phyloP scores from a whole-genome alignment of 306 rosid species.

The Citrullus colocynthis region DNA sequence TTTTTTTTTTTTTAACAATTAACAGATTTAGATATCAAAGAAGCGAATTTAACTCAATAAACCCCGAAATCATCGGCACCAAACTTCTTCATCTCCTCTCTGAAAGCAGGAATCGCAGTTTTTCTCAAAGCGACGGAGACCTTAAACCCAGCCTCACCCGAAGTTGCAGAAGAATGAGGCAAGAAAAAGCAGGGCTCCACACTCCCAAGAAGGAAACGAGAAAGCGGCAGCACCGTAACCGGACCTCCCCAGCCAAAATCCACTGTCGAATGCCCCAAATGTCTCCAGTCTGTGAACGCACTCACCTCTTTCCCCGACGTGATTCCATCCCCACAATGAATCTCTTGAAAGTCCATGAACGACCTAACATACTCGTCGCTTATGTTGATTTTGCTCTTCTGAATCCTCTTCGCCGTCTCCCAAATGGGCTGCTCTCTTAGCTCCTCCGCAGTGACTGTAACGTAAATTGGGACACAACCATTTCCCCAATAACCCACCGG shows the following conservation, averaged over 20 bases:
- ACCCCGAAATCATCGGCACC: constrained; percentile 8
- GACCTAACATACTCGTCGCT: constrained; percentile 60
- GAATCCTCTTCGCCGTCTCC: constrained; percentile 57
- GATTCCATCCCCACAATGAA: constrained; percentile 50
- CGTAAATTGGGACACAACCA: constrained; percentile 74
- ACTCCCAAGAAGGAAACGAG: constrained; percentile 55
- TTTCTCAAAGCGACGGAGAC: constrained; percentile 39
- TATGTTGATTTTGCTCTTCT: constrained; percentile 57
- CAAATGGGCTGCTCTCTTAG: constrained; percentile 43
- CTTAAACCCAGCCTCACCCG: constrained; percentile 43
- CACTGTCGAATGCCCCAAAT: constrained; percentile 66
- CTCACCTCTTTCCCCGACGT: constrained; percentile 59
- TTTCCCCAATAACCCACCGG: constrained; percentile 78
- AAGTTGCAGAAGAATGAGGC: constrained; percentile 36
- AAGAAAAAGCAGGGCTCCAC: constrained; percentile 75
- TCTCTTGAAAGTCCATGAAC: constrained; percentile 50
- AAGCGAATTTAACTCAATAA: not conserved
- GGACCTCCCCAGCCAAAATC: constrained; percentile 99
- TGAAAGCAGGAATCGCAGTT: constrained; percentile 43
- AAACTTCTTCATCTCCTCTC: constrained; percentile 41
- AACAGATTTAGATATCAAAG: not conserved
- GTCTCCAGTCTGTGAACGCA: constrained; percentile 92
- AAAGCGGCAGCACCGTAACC: constrained; percentile 64
- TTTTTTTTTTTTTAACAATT: no score
- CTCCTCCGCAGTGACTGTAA: constrained; percentile 33